Base-by-base conservation (phyloP, 371 early-diverging fungal genomes). In the Rhizopus delemar region DNA sequence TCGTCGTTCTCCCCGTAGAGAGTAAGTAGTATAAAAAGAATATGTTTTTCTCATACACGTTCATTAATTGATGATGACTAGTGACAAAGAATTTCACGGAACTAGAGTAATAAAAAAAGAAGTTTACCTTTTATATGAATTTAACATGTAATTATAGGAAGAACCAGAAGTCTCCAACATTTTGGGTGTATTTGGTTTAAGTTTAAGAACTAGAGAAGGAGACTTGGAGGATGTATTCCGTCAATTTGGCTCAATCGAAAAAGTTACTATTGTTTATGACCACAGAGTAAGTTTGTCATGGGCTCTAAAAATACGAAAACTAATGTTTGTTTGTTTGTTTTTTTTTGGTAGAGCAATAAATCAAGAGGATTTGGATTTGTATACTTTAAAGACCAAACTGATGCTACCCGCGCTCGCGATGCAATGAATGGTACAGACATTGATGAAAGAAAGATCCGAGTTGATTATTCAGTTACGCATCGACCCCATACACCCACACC, bases 301-400 rank as follows among this genome's bases (percentile, higher is more conserved):
- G 28, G 12, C 39, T 31, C 28, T 6, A 36, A 38, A 36, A 31
- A 8, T 15, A 29, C n/a, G 9, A 7, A 32, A 11, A 7, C 4
- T 36, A 51, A 4, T 22, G 39, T 11, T 51, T 36, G 22, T 33
- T 53, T 62, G 2, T 11, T 13, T 45, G 29, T 15, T 32, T 15
- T 29, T n/a, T n/a, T 22, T 22, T 50, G 41, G 0, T 58, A 73
- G 73, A 73, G 65, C 51, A 61, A 67, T 36, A 46, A 70, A 64
- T 90, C 92, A 52, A 74, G 86, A 53, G 90, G 87, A 8, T 93
- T 94, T 63, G 94, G 90, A 39, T 93, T 93, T 70, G 90, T 95
- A 65, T 94, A 95, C 80, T 97, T 81, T 66, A 82, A 77, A 41
- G 75, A 74, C 38, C 90, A 91, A 81, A 87, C 88, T 46, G 82